Base-by-base conservation (phyloP, 495 filamentous ascomycete genomes). In the Neurospora sublineolata region DNA sequence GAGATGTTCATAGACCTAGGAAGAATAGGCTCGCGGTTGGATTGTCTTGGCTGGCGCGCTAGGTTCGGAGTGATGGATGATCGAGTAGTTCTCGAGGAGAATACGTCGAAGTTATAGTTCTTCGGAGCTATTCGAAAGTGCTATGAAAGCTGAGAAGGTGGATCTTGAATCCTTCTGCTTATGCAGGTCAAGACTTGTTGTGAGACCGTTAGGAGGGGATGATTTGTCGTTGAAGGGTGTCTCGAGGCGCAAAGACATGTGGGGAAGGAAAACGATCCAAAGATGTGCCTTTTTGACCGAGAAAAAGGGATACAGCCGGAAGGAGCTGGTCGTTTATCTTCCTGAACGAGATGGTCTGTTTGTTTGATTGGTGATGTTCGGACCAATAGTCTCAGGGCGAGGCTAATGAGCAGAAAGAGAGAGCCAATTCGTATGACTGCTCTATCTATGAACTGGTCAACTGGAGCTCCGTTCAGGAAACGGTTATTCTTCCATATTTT, bases 1-100 rank as follows among this genome's bases (percentile, higher is more conserved):
- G 75, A 71, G 33, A 20, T 77, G 71, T 71, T 79, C 80, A 80
- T 80, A 73, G 75, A 75, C 73, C 73, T 71, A 73, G 72, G 70
- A 68, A 69, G 42, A 72, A 60, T 73, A 73, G 73, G 74, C 72
- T 70, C 27, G 52, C 52, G 23, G 52, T 64, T 64, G 52, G 6
- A 60, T 64, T 33, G 52, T 64, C 52, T 64, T 33, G 27, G 14
- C 14, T 64, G 52, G 52, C 52, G 14, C 52, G 52, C 27, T 30
- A 9, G 23, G 14, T 12, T 36, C 16, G 69, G 30, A 52, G 69
- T 20, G 33, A 60, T 37, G 69, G 40, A 41, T 58, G 69, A 33
- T 38, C 46, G 46, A 64, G 52, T 30, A 64, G 14, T 64, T 64
- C 46, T 64, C 14, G 52, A 36, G 52, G 27, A 60, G 30, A 7